These are phyloP conservation scores for Pichia phayaonensis DNA, from an alignment of 805 yeast species.

Conservation along the genomic window DNA sequence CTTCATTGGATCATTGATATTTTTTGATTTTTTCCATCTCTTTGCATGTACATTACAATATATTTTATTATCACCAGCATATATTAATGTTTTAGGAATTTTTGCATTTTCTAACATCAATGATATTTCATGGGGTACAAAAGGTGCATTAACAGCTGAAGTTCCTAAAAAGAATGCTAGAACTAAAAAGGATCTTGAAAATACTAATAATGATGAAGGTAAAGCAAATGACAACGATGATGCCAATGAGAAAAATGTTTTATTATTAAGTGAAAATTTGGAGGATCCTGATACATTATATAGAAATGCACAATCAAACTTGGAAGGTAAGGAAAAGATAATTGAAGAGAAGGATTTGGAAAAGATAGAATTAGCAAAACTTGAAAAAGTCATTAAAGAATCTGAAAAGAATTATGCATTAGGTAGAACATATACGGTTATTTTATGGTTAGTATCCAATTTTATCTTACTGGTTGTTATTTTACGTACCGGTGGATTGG, in stretches of 20 bases:
- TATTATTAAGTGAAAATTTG: slow-evolving; percentile 24
- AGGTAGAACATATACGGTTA: slow-evolving; percentile 79
- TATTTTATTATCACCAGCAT: slow-evolving; percentile 74
- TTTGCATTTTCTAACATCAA: slow-evolving; percentile 93
- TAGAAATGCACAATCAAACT: slow-evolving; percentile 17
- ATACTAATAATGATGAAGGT: slow-evolving; percentile 3
- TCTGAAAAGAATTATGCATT: slow-evolving; percentile 72
- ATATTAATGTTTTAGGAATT: slow-evolving; percentile 81
- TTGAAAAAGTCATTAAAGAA: slow-evolving; percentile 11
- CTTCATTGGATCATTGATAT: slow-evolving; percentile 65
- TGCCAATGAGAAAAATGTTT: slow-evolving; percentile 16
- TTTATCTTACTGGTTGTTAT: slow-evolving; percentile 74
- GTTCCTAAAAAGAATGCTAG: slow-evolving; percentile 56
- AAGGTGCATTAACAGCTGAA: slow-evolving; percentile 61
- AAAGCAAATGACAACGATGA: neutral
- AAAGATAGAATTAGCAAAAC: slow-evolving; percentile 3
- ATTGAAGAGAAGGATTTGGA: slow-evolving; percentile 36
- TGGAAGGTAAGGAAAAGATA: slow-evolving; percentile 38
- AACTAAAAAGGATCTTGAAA: slow-evolving; percentile 7
- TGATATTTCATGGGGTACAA: slow-evolving; percentile 96
- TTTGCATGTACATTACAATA: slow-evolving; percentile 80
- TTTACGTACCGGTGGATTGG: slow-evolving; percentile 73
- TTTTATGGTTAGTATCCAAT: slow-evolving; percentile 81
- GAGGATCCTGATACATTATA: slow-evolving; percentile 26
- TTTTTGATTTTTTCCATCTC: slow-evolving; percentile 87